Evolutionary conservation across 306 rosid species (phyloP).

Genomic region (Pueraria montana): DNA sequence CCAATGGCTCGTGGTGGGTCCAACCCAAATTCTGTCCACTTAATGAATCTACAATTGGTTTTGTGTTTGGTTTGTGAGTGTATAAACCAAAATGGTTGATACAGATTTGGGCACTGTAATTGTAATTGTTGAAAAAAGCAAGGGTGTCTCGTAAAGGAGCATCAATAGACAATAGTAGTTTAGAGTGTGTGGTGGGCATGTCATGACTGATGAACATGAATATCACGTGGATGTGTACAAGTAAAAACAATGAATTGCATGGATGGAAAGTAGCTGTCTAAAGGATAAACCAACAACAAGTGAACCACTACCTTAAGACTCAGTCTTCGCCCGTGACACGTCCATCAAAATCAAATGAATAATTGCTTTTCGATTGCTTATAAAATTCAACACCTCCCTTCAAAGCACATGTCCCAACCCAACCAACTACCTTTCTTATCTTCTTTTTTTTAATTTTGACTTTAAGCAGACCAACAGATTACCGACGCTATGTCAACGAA

Average conservation of each 20-base stretch:
- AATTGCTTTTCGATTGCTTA: neutral
- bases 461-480: neutral
- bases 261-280: neutral
- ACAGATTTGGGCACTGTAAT: neutral
- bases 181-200: neutral
- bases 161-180: neutral
- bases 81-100: neutral
- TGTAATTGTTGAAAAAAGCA: neutral
- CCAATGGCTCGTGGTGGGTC: neutral
- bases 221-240: conserved; percentile 32
- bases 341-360: neutral
- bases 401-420: conserved; percentile 34
- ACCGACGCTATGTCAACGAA: neutral
- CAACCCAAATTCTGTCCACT: neutral
- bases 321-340: conserved; percentile 37
- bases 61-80: no score
- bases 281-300: neutral
- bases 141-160: neutral
- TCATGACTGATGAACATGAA: neutral
- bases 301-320: conserved; percentile 21
- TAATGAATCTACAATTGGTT: neutral
- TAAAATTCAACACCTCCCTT: neutral
- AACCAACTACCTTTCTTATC: neutral
- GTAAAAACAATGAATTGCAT: conserved; percentile 1
- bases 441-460: neutral